Percentiles rank a stretch among this genome's conserved stretches.
These are phyloP conservation scores for Cryoendolithus antarcticus DNA, from an alignment of 2,329 filamentous ascomycete species.

Conservation along the genomic window DNA sequence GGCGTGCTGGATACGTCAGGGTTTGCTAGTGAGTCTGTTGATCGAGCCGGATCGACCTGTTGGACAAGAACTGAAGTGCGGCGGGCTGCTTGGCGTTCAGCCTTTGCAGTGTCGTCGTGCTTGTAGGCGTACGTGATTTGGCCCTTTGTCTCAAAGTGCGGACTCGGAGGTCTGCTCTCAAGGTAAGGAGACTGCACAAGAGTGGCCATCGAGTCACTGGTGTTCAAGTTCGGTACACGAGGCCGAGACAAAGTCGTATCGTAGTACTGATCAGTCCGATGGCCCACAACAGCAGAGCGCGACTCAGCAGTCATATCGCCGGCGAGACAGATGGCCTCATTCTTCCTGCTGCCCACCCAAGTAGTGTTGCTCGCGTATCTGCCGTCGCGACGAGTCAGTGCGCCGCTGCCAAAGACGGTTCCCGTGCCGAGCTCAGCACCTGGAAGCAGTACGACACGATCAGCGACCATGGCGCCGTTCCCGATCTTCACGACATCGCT, in stretches of 20 bases:
- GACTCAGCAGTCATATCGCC: constrained; percentile 7
- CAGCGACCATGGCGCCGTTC: constrained; percentile 44
- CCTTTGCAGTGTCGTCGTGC: constrained; percentile 3
- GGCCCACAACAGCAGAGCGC: constrained; percentile 1
- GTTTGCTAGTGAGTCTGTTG: neutral
- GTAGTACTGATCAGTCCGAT: constrained; percentile 6
- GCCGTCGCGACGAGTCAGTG: constrained; percentile 36
- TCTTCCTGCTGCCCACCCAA: constrained; percentile 41
- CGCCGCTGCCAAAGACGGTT: constrained; percentile 43
- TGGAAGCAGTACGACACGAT: constrained; percentile 41
- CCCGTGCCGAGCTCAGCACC: constrained; percentile 38
- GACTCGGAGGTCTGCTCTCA: constrained; percentile 13
- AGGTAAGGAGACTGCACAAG: constrained; percentile 9
- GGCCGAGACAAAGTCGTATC: constrained; percentile 7
- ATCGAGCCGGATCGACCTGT: constrained; percentile 1
- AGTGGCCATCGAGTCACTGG: constrained; percentile 18
- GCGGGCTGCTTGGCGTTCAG: constrained; percentile 3
- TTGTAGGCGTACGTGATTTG: constrained; percentile 5
- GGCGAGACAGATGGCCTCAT: constrained; percentile 37
- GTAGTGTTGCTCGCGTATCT: constrained; percentile 34
- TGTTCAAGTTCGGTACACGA: constrained; percentile 7
- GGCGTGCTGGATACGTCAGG: constrained; percentile 25
- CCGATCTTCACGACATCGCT: constrained; percentile 37
- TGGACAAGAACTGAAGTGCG: constrained; percentile 5
- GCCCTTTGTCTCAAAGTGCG: constrained; percentile 5